Evolutionary conservation across 2,329 filamentous ascomycete species (phyloP), one percentile per base, ranked within the genome.

Genomic region (Coniochaeta sp.): DNA sequence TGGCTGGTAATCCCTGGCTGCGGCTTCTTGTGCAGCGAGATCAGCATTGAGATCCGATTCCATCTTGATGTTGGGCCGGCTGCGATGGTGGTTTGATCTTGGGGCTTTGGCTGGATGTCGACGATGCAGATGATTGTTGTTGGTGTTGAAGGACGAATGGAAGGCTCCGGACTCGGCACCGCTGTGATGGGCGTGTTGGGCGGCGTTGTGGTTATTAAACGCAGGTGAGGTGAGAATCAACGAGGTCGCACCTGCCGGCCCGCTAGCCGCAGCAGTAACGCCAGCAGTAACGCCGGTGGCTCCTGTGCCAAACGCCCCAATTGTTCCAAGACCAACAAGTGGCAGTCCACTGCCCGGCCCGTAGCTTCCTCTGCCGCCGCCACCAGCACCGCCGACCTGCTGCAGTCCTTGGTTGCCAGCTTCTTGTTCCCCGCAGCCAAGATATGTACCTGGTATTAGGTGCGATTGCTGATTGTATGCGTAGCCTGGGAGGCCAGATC

Each of bases 1-100:
- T 7, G 84, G 83, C 62, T 82, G 79, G 68, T 85, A 88, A 43
- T 83, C 79, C 60, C 80, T 75, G 11, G 85, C 85, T 33, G 85
- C 79, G 55, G 81, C 82, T 70, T 87, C 82, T 71, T 88, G 84
- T 58, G 83, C 83, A 44, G 76, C 78, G 59, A 85, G 72, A 63
- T 81, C 81, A 64, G 78, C 72, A 50, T 64, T 65, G 16, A 67
- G 34, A 24, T 67, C 68, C 38, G 68, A 67, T 55, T 77, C 74
- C 76, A 78, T 79, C 65, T 75, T 74, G 67, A 69, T 58, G 60
- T 60, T 59, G 34, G 17, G 64, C 61, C 14, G 64, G 58, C 22
- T 58, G 50, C 38, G 61, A 59, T 52, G 63, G 31, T 64, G 26
- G 63, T 60, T 28, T 40, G 40, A 31, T 57, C 50, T 63, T 60